phyloP scores from a whole-genome alignment of 2,329 filamentous ascomycete genomes.

The Sporothrix protearum region DNA sequence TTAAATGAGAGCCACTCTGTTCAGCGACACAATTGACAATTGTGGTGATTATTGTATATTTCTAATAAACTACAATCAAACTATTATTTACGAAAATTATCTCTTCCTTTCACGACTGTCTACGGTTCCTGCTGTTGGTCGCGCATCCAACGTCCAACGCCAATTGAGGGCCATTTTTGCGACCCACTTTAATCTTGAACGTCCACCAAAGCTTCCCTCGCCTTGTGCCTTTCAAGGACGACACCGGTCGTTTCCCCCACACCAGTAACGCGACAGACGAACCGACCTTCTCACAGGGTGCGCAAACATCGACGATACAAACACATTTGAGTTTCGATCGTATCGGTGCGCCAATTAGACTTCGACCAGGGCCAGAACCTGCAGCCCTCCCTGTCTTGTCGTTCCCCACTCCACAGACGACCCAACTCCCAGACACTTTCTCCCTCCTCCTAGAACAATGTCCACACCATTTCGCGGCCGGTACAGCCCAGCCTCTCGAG shows the following conservation, averaged over 20 bases:
- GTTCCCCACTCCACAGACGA: neutral
- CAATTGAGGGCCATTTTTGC: constrained; percentile 13
- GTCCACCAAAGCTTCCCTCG: neutral
- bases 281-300: neutral
- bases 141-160: neutral
- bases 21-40: neutral
- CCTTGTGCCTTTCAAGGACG: neutral
- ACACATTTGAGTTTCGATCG: neutral
- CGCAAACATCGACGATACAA: neutral
- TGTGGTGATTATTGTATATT: neutral
- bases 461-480: constrained; percentile 28
- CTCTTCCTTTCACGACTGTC: no score
- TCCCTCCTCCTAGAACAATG: constrained; percentile 20
- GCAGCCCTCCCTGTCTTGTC: neutral
- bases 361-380: neutral
- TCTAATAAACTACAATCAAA: no score
- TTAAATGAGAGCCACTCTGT: neutral
- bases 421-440: no score
- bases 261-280: neutral
- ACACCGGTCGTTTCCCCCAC: neutral
- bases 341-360: neutral
- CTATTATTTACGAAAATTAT: no score
- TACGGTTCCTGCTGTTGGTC: neutral
- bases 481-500: constrained; percentile 28
- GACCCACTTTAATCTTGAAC: constrained; percentile 12